These are phyloP conservation scores for Vanrija pseudolonga DNA, from an alignment of 1,284 basidiomycete genomes.

Conservation along the genomic window DNA sequence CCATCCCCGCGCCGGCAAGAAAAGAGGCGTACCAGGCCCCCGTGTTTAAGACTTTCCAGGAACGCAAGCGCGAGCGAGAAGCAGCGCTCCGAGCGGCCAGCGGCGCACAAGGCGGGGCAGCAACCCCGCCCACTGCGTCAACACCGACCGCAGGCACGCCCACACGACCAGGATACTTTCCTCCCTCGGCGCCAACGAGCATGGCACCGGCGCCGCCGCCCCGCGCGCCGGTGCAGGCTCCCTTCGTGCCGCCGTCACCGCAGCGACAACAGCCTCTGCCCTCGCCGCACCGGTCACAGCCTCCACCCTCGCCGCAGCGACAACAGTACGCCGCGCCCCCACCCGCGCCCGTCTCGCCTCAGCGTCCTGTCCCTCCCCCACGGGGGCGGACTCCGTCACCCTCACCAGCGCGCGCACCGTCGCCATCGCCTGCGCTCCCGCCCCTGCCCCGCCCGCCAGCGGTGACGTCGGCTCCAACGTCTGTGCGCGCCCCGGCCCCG, in stretches of 20 bases:
- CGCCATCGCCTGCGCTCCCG: constrained; percentile 25
- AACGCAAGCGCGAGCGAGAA: constrained; percentile 41
- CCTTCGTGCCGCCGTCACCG: not conserved
- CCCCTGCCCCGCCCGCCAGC: too few relatives aligned
- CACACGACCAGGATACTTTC: too few relatives aligned
- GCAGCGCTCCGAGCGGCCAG: constrained; percentile 18
- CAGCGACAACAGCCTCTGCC: not conserved
- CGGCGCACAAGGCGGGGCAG: constrained; percentile 3
- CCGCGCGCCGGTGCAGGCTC: not conserved
- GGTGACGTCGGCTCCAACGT: too few relatives aligned
- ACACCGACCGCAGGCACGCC: too few relatives aligned
- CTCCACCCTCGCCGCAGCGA: not conserved
- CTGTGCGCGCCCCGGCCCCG: too few relatives aligned
- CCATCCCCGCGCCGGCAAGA: constrained; percentile 27
- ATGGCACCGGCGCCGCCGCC: not conserved
- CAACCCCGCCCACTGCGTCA: not conserved
- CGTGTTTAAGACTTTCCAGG: constrained; percentile 46
- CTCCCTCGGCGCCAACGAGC: too few relatives aligned
- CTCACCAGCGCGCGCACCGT: constrained; percentile 21
- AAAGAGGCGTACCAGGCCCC: constrained; percentile 39
- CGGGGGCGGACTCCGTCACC: constrained; percentile 26
- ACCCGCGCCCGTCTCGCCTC: constrained; percentile 27
- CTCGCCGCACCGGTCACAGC: too few relatives aligned
- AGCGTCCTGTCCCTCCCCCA: constrained; percentile 29
- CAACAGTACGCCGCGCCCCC: constrained; percentile 3